These are phyloP conservation scores for Calonectria crousiana DNA, from an alignment of 2,329 filamentous ascomycete genomes.

Conservation along the genomic window DNA sequence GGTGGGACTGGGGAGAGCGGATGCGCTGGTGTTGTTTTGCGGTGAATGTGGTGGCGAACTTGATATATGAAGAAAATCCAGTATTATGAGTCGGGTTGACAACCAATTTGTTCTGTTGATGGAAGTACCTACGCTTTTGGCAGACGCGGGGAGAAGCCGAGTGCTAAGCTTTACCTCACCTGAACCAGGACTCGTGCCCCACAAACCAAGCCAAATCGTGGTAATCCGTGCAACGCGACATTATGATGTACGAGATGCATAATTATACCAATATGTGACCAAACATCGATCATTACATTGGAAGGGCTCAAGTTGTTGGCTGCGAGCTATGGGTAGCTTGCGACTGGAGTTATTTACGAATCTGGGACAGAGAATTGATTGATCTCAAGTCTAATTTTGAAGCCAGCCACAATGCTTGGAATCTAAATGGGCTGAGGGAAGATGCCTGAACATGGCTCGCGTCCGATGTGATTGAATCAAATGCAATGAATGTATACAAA, in stretches of 20 bases:
- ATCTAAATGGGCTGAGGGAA: neutral
- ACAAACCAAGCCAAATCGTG: neutral
- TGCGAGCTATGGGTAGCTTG: too few relatives aligned
- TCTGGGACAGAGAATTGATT: neutral
- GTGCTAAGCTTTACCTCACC: neutral
- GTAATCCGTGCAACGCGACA: neutral
- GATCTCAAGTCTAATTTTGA: neutral
- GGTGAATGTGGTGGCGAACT: neutral
- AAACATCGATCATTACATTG: neutral
- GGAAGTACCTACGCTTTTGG: slow-evolving; percentile 7
- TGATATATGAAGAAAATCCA: neutral
- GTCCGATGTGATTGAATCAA: neutral
- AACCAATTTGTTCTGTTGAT: slow-evolving; percentile 3
- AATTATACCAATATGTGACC: neutral
- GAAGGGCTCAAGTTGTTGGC: neutral
- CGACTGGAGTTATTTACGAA: neutral
- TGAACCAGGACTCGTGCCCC: neutral
- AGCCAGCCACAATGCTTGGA: neutral
- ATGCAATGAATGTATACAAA: neutral
- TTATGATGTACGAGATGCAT: neutral
- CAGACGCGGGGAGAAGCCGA: neutral
- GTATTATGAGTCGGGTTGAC: neutral
- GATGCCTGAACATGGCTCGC: neutral
- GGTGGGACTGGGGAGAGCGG: neutral
- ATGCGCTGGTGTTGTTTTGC: slow-evolving; percentile 12